These are phyloP conservation scores for Ceratocystis lukuohia DNA, from an alignment of 2,329 filamentous ascomycete species.

Conservation along the genomic window DNA sequence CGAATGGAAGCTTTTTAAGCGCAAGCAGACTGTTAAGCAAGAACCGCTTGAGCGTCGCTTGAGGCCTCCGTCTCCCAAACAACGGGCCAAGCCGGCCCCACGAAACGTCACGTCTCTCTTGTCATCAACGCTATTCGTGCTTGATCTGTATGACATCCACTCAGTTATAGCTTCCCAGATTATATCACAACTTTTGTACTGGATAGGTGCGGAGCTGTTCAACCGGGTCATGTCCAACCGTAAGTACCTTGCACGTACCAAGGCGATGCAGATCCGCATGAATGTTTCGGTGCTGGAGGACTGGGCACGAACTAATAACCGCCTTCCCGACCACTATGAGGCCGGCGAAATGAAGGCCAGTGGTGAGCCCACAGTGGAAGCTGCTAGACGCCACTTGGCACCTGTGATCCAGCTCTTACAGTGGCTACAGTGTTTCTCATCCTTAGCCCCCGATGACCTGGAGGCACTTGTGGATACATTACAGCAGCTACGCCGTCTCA, in stretches of 20 bases:
- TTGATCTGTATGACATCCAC: conserved; percentile 97
- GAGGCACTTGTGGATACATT: conserved; percentile 80
- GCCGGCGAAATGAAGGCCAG: conserved; percentile 74
- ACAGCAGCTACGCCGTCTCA: conserved; percentile 74
- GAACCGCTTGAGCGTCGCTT: conserved; percentile 84
- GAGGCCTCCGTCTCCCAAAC: conserved; percentile 83
- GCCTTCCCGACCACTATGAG: conserved; percentile 90
- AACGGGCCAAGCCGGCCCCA: conserved; percentile 79
- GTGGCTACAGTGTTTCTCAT: conserved; percentile 97
- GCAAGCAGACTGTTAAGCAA: conserved; percentile 77
- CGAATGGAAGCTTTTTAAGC: conserved; percentile 95
- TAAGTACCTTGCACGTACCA: conserved; percentile 86
- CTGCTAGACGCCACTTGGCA: conserved; percentile 69
- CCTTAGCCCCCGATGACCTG: conserved; percentile 68
- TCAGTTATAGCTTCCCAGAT: conserved; percentile 91
- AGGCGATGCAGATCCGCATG: conserved; percentile 99
- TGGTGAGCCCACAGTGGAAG: conserved; percentile 76
- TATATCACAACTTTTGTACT: conserved; percentile 84
- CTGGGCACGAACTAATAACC: conserved; percentile 87
- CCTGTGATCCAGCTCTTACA: conserved; percentile 89
- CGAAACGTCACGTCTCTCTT: conserved; percentile 91
- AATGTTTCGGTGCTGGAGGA: conserved; percentile 92
- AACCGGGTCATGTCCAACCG: conserved; percentile 95
- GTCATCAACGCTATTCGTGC: conserved; percentile 88
- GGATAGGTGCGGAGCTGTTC: conserved; percentile 91